These are phyloP conservation scores for Candida dajiaensis DNA, from an alignment of 805 yeast genomes.

Conservation along the genomic window DNA sequence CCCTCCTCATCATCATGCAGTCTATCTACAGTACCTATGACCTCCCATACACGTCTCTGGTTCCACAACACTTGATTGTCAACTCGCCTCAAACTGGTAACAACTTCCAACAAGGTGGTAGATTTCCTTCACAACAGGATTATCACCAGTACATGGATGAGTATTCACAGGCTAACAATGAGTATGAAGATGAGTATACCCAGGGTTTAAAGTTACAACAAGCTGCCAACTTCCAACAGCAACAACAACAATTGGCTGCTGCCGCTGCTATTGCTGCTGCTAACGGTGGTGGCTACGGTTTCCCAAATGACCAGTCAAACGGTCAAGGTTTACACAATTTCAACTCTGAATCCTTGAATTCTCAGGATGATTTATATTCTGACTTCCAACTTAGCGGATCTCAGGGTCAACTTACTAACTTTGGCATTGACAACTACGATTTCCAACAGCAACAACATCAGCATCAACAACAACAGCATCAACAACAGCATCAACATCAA, in stretches of 20 bases:
- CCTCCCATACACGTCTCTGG: slow-evolving; percentile 18
- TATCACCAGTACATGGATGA: slow-evolving; percentile 11
- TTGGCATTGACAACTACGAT: background rate
- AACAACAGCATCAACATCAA: background rate
- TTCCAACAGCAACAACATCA: background rate
- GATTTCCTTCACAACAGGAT: slow-evolving; percentile 12
- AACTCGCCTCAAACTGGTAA: slow-evolving; percentile 17
- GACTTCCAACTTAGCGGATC: background rate
- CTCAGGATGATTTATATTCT: slow-evolving; percentile 5
- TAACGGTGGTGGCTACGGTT: background rate
- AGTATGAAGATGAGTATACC: slow-evolving; percentile 3
- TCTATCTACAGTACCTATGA: slow-evolving; percentile 22
- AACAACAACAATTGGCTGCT: background rate
- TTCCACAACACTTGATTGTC: slow-evolving; percentile 22
- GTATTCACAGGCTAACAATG: slow-evolving; percentile 1
- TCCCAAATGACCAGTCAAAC: background rate
- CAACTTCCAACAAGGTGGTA: slow-evolving; percentile 7
- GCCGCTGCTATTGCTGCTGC: background rate
- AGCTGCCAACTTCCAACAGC: slow-evolving; percentile 2
- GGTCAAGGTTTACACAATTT: background rate
- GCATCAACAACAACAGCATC: background rate
- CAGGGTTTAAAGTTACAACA: slow-evolving; percentile 1
- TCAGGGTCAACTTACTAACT: background rate
- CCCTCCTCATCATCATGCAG: slow-evolving; percentile 15
- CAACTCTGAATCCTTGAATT: background rate